phyloP scores from a whole-genome alignment of 78 protist species.

The Dictyostelium discoideum region dicty_2.7 NC_007088.5:2970001-2970500 shows the following conservation, averaged over 20 bases:
- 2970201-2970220: neutral
- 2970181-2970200: neutral
- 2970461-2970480: conserved; percentile 48
- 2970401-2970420: conserved; percentile 80
- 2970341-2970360: conserved; percentile 70
- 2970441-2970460: conserved; percentile 81
- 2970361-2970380: conserved; percentile 71
- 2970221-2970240: neutral
- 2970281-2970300: neutral
- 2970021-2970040: conserved; percentile 70
- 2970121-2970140: conserved; percentile 86
- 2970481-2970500: conserved; percentile 57
- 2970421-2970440: conserved; percentile 81
- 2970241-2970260: too few relatives aligned
- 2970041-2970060: conserved; percentile 63
- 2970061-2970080: conserved; percentile 81
- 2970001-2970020: conserved; percentile 59
- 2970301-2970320: conserved; percentile 70
- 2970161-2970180: conserved; percentile 64
- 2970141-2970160: conserved; percentile 78
- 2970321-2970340: conserved; percentile 88
- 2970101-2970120: conserved; percentile 86
- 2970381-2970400: conserved; percentile 83
- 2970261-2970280: too few relatives aligned
- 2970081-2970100: conserved; percentile 78